Conservation (phyloP, 106 monocot genomes). For the Platanthera guangdongensis region DNA sequence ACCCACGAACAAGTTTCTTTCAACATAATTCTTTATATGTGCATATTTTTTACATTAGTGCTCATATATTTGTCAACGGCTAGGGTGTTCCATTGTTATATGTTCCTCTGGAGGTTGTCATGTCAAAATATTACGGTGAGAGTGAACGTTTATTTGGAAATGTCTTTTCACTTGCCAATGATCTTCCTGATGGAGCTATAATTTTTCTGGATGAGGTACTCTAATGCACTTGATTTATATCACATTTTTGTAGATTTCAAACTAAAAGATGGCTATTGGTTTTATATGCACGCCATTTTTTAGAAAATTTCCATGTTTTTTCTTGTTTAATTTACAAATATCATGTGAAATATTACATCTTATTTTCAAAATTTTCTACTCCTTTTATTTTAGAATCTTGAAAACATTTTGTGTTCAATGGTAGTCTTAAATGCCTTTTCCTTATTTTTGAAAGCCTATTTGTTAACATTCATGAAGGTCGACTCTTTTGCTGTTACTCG, state of each 20-base stretch:
- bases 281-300: not conserved
- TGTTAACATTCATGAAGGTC: constrained; percentile 32
- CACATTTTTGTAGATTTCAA: not conserved
- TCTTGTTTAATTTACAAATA: not conserved
- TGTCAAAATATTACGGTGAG: constrained; percentile 99
- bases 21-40: not conserved
- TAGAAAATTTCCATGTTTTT: not conserved
- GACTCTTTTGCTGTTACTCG: constrained; percentile 92
- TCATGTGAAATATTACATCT: not conserved
- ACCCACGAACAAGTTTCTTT: not conserved
- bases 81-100: constrained; percentile 86
- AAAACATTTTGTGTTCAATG: not conserved
- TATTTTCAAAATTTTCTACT: not conserved
- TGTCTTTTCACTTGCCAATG: constrained; percentile 92
- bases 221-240: not conserved
- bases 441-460: not conserved
- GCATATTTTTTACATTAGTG: not conserved
- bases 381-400: not conserved
- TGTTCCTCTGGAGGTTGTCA: constrained; percentile 89
- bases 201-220: constrained; percentile 89
- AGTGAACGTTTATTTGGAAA: constrained; percentile 80
- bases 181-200: constrained; percentile 81
- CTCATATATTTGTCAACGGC: not conserved
- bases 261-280: not conserved
- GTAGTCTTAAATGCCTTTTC: not conserved